These are phyloP conservation scores for Phytophthora citrophthora DNA, from an alignment of 352 stramenopile genomes.

Conservation along the genomic window DNA sequence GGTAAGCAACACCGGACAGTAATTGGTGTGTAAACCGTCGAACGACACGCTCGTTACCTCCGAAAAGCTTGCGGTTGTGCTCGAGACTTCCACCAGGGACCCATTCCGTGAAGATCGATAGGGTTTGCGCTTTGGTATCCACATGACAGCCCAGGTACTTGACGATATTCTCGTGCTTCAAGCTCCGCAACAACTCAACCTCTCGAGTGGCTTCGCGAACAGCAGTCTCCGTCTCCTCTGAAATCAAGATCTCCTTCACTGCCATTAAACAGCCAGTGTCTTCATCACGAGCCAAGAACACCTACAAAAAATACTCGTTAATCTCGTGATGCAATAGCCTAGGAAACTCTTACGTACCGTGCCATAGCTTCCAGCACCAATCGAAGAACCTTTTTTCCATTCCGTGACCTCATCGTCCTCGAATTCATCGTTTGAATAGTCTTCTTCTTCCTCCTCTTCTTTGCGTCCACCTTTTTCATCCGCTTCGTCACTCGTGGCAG, in stretches of 20 bases:
- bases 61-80: constrained; percentile 84
- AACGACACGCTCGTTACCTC: constrained; percentile 73
- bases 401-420: constrained; percentile 57
- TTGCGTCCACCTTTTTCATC: constrained; percentile 14
- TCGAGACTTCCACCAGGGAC: constrained; percentile 86
- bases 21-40: constrained; percentile 85
- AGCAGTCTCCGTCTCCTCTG: constrained; percentile 46
- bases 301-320: constrained; percentile 26
- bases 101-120: constrained; percentile 94
- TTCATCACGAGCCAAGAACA: constrained; percentile 93
- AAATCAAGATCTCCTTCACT: constrained; percentile 69
- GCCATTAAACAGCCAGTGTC: constrained; percentile 88
- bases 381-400: constrained; percentile 64
- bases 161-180: constrained; percentile 93
- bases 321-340: too few relatives aligned
- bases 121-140: constrained; percentile 57
- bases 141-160: constrained; percentile 91
- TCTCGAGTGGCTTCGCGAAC: constrained; percentile 62
- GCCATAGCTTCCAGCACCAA: constrained; percentile 72
- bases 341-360: constrained; percentile 36
- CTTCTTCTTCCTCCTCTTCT: constrained; percentile 28
- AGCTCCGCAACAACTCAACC: constrained; percentile 86
- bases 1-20: constrained; percentile 88
- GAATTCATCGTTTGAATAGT: constrained; percentile 54
- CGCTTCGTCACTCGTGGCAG: background rate